phyloP scores from a whole-genome alignment of 1,284 basidiomycete species.

The Abortiporus biennis region DNA sequence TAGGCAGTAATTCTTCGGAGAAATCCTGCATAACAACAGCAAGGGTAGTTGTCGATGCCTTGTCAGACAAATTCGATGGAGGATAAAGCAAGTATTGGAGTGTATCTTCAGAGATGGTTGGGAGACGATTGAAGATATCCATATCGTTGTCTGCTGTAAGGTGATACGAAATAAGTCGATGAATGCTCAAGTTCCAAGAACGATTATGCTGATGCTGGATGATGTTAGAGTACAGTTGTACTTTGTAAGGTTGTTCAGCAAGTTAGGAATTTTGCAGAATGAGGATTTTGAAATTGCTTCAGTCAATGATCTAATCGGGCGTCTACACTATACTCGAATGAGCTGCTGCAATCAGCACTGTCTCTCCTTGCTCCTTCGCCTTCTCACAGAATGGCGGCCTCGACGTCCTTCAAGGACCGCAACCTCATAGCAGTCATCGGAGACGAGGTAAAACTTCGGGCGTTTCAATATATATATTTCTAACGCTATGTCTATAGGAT shows the following conservation, averaged over 20 bases:
- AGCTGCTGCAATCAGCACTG: no score
- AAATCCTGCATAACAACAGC: constrained; percentile 63
- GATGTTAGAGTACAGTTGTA: no score
- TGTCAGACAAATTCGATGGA: constrained; percentile 41
- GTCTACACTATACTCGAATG: no score
- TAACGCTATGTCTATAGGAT: constrained; percentile 57
- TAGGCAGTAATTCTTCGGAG: constrained; percentile 53
- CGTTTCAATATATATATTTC: no score
- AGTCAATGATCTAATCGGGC: no score
- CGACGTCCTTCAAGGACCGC: constrained; percentile 71
- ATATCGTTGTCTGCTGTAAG: constrained; percentile 11
- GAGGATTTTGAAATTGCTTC: no score
- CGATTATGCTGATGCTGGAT: no score
- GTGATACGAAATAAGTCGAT: not conserved
- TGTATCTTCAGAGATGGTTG: constrained; percentile 80
- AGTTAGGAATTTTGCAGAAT: no score
- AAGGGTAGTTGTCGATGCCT: constrained; percentile 57
- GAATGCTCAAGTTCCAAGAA: not conserved
- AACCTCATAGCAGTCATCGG: constrained; percentile 90
- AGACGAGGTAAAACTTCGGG: constrained; percentile 71
- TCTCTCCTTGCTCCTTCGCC: no score
- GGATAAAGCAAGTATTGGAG: constrained; percentile 73
- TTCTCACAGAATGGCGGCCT: no score
- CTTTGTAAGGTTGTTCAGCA: no score
- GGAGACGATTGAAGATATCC: constrained; percentile 63